Evolutionary conservation across 352 stramenopile genomes (phyloP).

Genomic region (Phytophthora uliginosa): DNA sequence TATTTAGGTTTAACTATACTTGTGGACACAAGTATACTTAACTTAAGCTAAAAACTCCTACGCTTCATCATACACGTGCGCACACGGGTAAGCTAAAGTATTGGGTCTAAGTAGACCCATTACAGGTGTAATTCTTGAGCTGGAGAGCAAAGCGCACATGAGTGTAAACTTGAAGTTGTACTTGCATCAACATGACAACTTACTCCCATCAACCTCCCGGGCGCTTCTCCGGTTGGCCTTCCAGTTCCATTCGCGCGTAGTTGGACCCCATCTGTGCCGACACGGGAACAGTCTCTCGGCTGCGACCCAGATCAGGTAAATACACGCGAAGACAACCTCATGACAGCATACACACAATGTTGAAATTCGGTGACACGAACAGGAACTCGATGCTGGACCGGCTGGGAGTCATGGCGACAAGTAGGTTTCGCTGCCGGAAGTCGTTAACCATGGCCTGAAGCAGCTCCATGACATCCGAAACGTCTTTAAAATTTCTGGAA

Average conservation of each 20-base stretch:
- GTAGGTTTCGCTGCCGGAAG: too few relatives aligned
- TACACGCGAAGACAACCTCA: not conserved
- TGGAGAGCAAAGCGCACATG: constrained; percentile 1
- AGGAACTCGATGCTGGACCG: constrained; percentile 5
- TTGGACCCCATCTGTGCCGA: constrained; percentile 5
- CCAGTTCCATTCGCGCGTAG: not conserved
- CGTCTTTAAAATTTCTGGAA: not conserved
- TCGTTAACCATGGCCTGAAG: too few relatives aligned
- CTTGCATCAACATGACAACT: not conserved
- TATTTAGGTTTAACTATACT: too few relatives aligned
- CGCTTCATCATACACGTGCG: too few relatives aligned
- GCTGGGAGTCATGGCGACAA: not conserved
- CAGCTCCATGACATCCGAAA: too few relatives aligned
- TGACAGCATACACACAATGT: constrained; percentile 5
- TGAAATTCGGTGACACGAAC: not conserved
- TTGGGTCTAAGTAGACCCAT: too few relatives aligned
- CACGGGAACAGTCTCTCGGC: not conserved
- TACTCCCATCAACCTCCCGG: not conserved
- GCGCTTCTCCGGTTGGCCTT: not conserved
- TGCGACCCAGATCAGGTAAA: not conserved
- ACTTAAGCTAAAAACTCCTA: too few relatives aligned
- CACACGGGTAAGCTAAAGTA: too few relatives aligned
- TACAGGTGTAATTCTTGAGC: constrained; percentile 1
- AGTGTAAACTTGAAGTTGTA: constrained; percentile 10
- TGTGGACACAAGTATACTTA: too few relatives aligned